Evolutionary conservation across 2,329 filamentous ascomycete genomes (phyloP).

Genomic region (Cordyceps cicadae): DNA sequence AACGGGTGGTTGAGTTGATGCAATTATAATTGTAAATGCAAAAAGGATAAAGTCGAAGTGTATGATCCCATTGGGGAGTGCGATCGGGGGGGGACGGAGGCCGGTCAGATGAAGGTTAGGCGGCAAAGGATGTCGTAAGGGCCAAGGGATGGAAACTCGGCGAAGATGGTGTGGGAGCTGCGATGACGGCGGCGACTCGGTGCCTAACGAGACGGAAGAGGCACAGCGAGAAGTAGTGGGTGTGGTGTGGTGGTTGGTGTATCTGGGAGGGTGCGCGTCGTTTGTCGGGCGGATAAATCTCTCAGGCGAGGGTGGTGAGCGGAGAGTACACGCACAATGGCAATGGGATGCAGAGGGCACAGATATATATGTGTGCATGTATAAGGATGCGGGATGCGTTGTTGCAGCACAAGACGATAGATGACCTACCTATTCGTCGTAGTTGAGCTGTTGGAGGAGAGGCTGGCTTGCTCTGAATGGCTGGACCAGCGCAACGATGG

Average conservation of each 20-base stretch:
- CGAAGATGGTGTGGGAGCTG: conserved; percentile 4
- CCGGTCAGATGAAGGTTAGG: conserved; percentile 1
- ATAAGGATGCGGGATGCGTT: neutral
- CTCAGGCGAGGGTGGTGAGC: neutral
- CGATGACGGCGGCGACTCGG: conserved; percentile 11
- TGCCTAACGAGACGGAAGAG: conserved; percentile 6
- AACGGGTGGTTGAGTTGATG: neutral
- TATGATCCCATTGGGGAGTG: neutral
- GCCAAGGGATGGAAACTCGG: neutral
- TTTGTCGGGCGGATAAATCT: neutral
- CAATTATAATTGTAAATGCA: neutral
- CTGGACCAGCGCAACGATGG: too few species aligned
- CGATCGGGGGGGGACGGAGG: neutral
- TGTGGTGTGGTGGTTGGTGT: neutral
- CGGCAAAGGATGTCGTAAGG: conserved; percentile 9
- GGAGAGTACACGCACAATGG: neutral
- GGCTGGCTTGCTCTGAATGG: too few species aligned
- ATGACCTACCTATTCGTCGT: neutral
- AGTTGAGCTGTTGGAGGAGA: neutral
- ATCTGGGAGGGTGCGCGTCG: neutral
- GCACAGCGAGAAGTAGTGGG: neutral
- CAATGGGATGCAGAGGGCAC: neutral
- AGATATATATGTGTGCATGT: neutral
- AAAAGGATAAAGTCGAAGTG: neutral
- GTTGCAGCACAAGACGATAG: neutral